Evolutionary conservation across 1,284 basidiomycete species (phyloP).

Genomic region (Ustilago hordei): DNA sequence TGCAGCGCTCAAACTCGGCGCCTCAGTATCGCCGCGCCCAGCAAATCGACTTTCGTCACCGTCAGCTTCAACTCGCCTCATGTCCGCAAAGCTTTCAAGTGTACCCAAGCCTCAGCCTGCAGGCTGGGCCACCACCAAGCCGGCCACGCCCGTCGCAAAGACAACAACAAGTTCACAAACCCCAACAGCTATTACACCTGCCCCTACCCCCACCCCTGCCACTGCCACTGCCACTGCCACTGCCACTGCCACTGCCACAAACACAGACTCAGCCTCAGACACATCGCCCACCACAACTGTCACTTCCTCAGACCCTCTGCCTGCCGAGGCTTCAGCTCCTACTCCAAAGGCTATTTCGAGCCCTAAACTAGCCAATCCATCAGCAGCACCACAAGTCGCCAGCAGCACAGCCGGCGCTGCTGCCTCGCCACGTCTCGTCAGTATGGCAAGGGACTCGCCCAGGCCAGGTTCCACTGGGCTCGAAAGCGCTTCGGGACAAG

Average conservation of each 20-base stretch:
- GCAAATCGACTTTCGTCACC: conserved; percentile 47
- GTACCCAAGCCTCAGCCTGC: conserved; percentile 51
- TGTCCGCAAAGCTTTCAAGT: conserved; percentile 52
- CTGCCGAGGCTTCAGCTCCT: conserved; percentile 38
- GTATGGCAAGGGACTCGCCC: conserved; percentile 50
- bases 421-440: conserved; percentile 55
- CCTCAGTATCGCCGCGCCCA: conserved; percentile 34
- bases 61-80: conserved; percentile 38
- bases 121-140: conserved; percentile 52
- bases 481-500: conserved; percentile 33
- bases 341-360: conserved; percentile 21
- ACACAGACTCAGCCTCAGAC: conserved; percentile 9
- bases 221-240: conserved; percentile 10
- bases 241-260: conserved; percentile 7
- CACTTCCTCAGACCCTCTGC: conserved; percentile 25
- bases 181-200: conserved; percentile 2
- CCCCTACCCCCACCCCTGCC: conserved; percentile 4
- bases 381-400: conserved; percentile 10
- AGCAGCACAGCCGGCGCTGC: conserved; percentile 19
- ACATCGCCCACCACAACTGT: conserved; percentile 2
- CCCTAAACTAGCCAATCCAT: conserved; percentile 27
- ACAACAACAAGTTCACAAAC: conserved; percentile 17
- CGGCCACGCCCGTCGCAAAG: conserved; percentile 25
- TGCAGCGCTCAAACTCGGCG: conserved; percentile 37
- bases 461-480: conserved; percentile 42